These are phyloP conservation scores for Sanghuangporus weigelae DNA, from an alignment of 1,284 basidiomycete genomes.

Conservation along the genomic window DNA sequence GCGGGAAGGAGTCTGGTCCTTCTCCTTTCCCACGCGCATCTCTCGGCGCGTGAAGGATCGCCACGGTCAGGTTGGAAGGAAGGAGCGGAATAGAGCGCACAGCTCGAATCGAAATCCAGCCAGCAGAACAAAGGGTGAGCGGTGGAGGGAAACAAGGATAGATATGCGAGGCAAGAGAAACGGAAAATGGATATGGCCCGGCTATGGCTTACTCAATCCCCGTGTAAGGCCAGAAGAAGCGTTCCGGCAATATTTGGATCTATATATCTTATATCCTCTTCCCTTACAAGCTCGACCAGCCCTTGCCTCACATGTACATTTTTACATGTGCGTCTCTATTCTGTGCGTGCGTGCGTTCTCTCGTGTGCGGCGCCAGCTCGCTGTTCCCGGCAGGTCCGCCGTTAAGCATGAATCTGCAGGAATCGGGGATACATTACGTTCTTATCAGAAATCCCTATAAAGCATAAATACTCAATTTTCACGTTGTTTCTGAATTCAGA, in stretches of 20 bases:
- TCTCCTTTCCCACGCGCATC: background rate
- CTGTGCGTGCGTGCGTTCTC: background rate
- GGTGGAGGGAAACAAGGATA: background rate
- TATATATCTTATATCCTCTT: background rate
- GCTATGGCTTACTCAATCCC: constrained; percentile 5
- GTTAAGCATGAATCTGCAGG: background rate
- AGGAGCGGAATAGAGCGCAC: background rate
- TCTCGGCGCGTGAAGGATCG: background rate
- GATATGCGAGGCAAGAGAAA: background rate
- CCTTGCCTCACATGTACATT: background rate
- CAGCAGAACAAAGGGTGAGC: background rate
- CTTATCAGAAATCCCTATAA: background rate
- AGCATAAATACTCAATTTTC: background rate
- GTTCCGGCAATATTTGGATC: background rate
- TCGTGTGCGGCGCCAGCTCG: background rate
- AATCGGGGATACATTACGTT: background rate
- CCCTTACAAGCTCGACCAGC: background rate
- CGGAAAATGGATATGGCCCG: background rate
- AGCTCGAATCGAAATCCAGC: background rate
- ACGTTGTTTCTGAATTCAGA: background rate
- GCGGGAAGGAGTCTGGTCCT: background rate
- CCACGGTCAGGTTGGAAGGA: background rate
- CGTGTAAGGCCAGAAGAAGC: constrained; percentile 1
- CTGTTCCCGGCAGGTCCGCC: background rate
- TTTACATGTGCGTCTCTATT: background rate